A percentile compares a stretch with the other conserved stretches of the same genome.
These are phyloP conservation scores for Xylaria sp. DNA, from an alignment of 495 filamentous ascomycete species.

Conservation along the genomic window DNA sequence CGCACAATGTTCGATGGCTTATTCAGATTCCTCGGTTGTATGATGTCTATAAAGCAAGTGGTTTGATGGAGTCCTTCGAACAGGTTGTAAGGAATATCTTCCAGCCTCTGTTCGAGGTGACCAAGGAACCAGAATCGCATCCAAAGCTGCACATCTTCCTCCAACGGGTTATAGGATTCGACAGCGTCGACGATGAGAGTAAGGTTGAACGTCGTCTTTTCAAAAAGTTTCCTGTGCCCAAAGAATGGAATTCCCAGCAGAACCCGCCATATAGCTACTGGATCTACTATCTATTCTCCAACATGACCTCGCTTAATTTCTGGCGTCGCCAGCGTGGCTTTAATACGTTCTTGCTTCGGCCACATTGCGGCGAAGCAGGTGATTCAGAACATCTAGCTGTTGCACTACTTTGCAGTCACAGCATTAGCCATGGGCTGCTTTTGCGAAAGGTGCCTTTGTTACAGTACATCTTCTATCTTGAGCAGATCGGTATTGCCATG, in stretches of 20 bases:
- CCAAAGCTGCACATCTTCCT: conserved; percentile 94
- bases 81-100: conserved; percentile 92
- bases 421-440: conserved; percentile 94
- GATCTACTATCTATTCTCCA: conserved; percentile 97
- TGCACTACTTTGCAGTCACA: conserved; percentile 92
- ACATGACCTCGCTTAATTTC: conserved; percentile 89
- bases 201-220: conserved; percentile 91
- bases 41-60: conserved; percentile 90
- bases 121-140: conserved; percentile 82
- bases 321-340: conserved; percentile 92
- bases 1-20: conserved; percentile 96
- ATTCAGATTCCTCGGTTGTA: conserved; percentile 94
- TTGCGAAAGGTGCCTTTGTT: conserved; percentile 92
- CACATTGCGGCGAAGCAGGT: conserved; percentile 96
- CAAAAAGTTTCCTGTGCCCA: conserved; percentile 90
- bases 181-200: conserved; percentile 98
- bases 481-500: conserved; percentile 99
- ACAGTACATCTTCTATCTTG: conserved; percentile 97
- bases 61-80: conserved; percentile 86
- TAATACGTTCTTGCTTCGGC: conserved; percentile 92
- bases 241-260: conserved; percentile 85
- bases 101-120: conserved; percentile 93
- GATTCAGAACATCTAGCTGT: conserved; percentile 96
- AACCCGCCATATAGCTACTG: conserved; percentile 99
- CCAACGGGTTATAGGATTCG: conserved; percentile 93